Evolutionary conservation across 176 grass and related monocot genomes (phyloP), one percentile per base, ranked within the genome.

Genomic region (Ampelocalamus luodianensis): DNA sequence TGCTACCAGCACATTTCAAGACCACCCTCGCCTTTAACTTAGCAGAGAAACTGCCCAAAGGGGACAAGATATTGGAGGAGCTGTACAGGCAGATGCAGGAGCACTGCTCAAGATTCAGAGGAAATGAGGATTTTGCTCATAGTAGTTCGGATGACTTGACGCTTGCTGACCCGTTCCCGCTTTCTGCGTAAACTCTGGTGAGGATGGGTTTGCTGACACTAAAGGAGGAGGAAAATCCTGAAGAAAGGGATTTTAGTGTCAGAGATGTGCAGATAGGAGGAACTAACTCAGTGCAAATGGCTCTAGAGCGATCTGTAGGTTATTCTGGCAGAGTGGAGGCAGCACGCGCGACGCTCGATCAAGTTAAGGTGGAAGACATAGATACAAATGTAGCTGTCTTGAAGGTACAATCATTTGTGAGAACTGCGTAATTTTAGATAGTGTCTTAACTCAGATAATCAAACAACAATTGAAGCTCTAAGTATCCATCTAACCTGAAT

Each of bases 11-110:
- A 0, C 84, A 95, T 72, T 93, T 95, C 63, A 99, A 93, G 87
- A 93, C 89, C 45, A 92, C 83, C 80, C 91, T 99, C 59, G 88
- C 91, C 17, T 99, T 99, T 73, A 93, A 96, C 86, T 40, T 99
- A 17, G 91, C 93, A 65, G 96, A 99, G 87, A 94, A 96, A 79
- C 81, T 99, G 43, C 96, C 96, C 11, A 96, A 99, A 76, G 96
- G 96, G 22, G 96, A 99, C 72, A 99, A 94, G 73, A 92, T 99
- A 80, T 37, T 99, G 74, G 90, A 92, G 71, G 96, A 91, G 32
- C 59, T 99, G 81, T 82, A 95, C 8, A 82, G 49, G 34, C 86
- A 99, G 51, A 80, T 96, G 74, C 60, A 94, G 61, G 71, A 83
- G 15, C 67, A 93, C 2, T 46, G 77, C 66, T 75, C 56, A 9